phyloP scores from a whole-genome alignment of 2,329 filamentous ascomycete species.

The Fusarium metavorans region DNA sequence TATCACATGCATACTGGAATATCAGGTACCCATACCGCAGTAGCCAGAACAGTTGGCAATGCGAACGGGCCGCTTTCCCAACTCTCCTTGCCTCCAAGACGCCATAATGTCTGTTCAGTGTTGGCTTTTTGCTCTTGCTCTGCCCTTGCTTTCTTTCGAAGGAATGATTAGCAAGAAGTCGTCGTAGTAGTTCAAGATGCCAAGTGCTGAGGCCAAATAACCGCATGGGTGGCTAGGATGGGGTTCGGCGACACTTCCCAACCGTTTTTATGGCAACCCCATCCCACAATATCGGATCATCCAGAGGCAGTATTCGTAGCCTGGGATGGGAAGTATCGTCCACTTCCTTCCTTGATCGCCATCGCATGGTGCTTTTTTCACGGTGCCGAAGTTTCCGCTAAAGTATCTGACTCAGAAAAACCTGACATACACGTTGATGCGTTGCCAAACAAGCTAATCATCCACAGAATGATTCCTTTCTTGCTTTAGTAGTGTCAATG shows the following conservation, averaged over 20 bases:
- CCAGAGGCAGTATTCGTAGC: not conserved
- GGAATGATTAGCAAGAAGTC: not conserved
- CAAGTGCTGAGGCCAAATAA: not conserved
- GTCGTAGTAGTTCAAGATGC: not conserved
- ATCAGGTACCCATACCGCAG: slow-evolving; percentile 1
- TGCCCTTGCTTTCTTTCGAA: not conserved
- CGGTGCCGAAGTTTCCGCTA: not conserved
- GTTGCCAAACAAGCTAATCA: not conserved
- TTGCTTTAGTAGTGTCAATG: not conserved
- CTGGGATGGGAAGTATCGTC: not conserved
- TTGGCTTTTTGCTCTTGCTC: not conserved
- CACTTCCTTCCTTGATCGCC: not conserved
- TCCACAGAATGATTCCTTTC: not conserved
- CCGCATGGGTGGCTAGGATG: not conserved
- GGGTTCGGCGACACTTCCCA: not conserved
- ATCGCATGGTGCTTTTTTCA: not conserved
- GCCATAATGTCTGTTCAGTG: not conserved
- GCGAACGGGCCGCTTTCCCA: slow-evolving; percentile 13
- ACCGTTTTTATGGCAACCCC: not conserved
- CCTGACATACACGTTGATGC: not conserved
- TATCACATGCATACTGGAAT: not conserved
- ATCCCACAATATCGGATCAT: not conserved
- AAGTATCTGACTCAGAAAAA: not conserved
- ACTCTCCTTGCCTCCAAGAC: slow-evolving; percentile 9
- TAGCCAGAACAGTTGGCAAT: slow-evolving; percentile 28